Conservation (phyloP, 352 stramenopile species). For the Globisporangium nodosum region DNA sequence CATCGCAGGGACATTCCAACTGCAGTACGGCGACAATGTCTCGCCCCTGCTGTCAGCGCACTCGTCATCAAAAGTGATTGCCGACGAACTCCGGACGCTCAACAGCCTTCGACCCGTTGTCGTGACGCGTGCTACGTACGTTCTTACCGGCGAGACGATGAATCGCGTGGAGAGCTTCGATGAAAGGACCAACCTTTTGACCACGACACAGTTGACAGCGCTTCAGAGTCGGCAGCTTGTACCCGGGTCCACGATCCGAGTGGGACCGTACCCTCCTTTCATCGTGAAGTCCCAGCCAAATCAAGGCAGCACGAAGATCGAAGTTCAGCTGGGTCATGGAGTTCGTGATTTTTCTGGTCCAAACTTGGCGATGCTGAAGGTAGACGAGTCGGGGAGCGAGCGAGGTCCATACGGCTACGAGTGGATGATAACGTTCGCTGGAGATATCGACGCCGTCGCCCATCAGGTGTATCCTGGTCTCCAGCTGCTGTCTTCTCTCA, state of each 20-base stretch:
- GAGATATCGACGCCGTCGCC: slow-evolving; percentile 28
- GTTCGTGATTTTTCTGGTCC: slow-evolving; percentile 24
- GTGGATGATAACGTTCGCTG: slow-evolving; percentile 65
- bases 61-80: slow-evolving; percentile 30
- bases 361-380: slow-evolving; percentile 22
- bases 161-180: slow-evolving; percentile 34
- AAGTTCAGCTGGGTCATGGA: slow-evolving; percentile 33
- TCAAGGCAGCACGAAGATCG: slow-evolving; percentile 27
- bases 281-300: slow-evolving; percentile 34
- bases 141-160: slow-evolving; percentile 34
- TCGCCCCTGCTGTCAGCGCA: slow-evolving; percentile 50
- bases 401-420: slow-evolving; percentile 48
- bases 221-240: slow-evolving; percentile 32
- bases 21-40: slow-evolving; percentile 54
- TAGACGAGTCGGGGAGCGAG: slow-evolving; percentile 34
- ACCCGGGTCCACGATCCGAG: slow-evolving; percentile 27
- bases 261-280: slow-evolving; percentile 23
- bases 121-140: slow-evolving; percentile 35
- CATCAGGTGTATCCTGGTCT: slow-evolving; percentile 38
- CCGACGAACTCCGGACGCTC: slow-evolving; percentile 33
- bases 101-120: slow-evolving; percentile 41
- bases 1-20: slow-evolving; percentile 52
- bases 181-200: slow-evolving; percentile 26
- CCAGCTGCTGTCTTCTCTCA: slow-evolving; percentile 42
- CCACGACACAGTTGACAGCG: slow-evolving; percentile 30